Base-by-base conservation (phyloP, 148 eudicot genomes). In the Fagopyrum esculentum region DNA sequence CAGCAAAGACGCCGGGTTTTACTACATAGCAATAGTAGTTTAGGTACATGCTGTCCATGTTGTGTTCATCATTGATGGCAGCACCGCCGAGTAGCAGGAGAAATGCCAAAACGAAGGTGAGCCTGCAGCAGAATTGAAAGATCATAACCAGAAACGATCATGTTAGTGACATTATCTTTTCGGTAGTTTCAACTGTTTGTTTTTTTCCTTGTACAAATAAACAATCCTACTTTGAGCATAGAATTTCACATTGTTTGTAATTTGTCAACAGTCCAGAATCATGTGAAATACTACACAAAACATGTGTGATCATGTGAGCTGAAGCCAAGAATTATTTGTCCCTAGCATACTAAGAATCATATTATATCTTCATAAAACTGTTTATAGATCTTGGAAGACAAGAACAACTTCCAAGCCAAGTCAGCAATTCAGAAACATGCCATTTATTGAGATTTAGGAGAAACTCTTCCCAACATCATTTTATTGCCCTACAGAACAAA, bases 1-100 rank as follows among this genome's bases (percentile, higher is more conserved):
- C 84, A 56, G 97, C 85, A 84, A 94, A 94, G 22, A 90, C 93
- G 22, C 98, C 97, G 4, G 96, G 91, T 81, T 87, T 90, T 40
- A 91, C 85, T 30, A 88, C 87, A 73, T 86, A 88, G 80, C 98
- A 94, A 75, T 87, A 87, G 77, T 80, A 80, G 66, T 84, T 81
- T 3, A 85, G 76, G 85, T 91, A 89, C 74, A 80, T 69, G 61
- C 80, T 87, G 78, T 88, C 90, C 47, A 80, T 86, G 17, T 86
- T 85, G 17, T 86, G 93, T 61, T 83, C 86, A 71, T 88, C 89
- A 45, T 92, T 92, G n/a, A 90, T 89, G 45, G 89, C 87, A 19
- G 96, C 96, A 2, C 89, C 96, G 8, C 86, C 85, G 3, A 92
- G 78, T 63, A 90, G 83, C 61, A 92, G 83, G 71, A 90, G 89